These are phyloP conservation scores for Nakaseomyces sp. DNA, from an alignment of 1,139 yeast genomes.

Conservation along the genomic window DNA sequence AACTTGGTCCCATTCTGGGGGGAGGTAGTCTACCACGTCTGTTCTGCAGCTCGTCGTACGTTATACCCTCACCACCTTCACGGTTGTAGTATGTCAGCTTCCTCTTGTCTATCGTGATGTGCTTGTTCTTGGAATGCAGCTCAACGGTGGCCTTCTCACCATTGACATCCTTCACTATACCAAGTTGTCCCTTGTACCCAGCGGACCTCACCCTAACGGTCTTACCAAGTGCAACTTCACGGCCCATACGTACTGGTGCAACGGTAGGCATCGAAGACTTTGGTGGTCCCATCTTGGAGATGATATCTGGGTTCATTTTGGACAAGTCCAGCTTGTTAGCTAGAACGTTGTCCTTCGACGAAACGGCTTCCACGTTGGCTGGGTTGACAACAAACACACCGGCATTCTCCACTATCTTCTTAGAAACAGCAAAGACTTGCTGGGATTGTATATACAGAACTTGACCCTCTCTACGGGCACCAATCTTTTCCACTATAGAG, in stretches of 20 bases:
- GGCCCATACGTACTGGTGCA: constrained; percentile 42
- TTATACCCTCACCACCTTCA: constrained; percentile 53
- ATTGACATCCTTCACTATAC: constrained; percentile 87
- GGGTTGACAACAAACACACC: constrained; percentile 84
- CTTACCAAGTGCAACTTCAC: constrained; percentile 73
- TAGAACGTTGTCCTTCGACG: constrained; percentile 53
- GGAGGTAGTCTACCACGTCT: constrained; percentile 32
- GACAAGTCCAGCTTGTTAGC: constrained; percentile 43
- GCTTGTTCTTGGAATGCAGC: constrained; percentile 84
- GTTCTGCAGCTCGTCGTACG: constrained; percentile 65
- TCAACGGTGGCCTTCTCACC: constrained; percentile 89
- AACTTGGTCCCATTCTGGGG: constrained; percentile 30
- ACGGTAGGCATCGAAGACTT: constrained; percentile 45
- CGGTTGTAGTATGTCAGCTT: constrained; percentile 62
- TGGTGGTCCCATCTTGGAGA: constrained; percentile 41
- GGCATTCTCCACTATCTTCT: constrained; percentile 70
- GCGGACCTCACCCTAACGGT: constrained; percentile 81
- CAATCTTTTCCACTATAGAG: constrained; percentile 71
- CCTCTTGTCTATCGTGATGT: constrained; percentile 72
- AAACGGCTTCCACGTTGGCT: constrained; percentile 68
- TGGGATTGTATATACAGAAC: constrained; percentile 81
- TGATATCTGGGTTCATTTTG: constrained; percentile 72
- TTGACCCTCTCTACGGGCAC: constrained; percentile 80
- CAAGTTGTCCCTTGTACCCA: constrained; percentile 88
- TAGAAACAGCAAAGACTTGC: constrained; percentile 68